These are phyloP conservation scores for Candida berthetii DNA, from an alignment of 805 yeast species.

Conservation along the genomic window DNA sequence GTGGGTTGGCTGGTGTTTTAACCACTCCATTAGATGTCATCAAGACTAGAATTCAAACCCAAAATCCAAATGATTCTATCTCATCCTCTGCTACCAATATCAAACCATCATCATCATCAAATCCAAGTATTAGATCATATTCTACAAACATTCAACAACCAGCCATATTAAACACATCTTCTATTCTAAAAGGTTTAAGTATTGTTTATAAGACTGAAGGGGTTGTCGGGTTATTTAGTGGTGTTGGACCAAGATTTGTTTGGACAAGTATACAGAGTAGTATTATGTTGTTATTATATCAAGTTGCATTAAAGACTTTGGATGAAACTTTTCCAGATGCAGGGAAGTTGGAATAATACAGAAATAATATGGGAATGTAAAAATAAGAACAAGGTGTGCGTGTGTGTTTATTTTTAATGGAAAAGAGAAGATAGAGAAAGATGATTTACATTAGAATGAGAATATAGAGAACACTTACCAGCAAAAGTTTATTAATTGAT, in stretches of 20 bases:
- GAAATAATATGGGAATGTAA: too few relatives aligned
- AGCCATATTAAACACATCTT: slow-evolving; percentile 26
- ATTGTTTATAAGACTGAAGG: slow-evolving; percentile 73
- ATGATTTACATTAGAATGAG: too few relatives aligned
- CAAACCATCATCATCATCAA: slow-evolving; percentile 5
- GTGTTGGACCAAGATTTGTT: slow-evolving; percentile 93
- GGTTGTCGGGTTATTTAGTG: slow-evolving; percentile 72
- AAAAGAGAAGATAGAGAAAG: too few relatives aligned
- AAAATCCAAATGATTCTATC: slow-evolving; percentile 31
- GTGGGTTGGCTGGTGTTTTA: slow-evolving; percentile 82
- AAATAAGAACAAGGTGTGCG: too few relatives aligned
- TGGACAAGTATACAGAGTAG: slow-evolving; percentile 97
- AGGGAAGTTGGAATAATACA: neutral
- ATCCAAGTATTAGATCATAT: slow-evolving; percentile 7
- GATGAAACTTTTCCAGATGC: slow-evolving; percentile 10
- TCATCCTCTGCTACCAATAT: slow-evolving; percentile 1
- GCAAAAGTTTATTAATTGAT: too few relatives aligned
- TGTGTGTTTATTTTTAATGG: too few relatives aligned
- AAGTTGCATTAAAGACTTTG: slow-evolving; percentile 53
- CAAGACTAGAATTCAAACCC: slow-evolving; percentile 91
- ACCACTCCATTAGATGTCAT: slow-evolving; percentile 93
- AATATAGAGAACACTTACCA: too few relatives aligned
- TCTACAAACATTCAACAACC: slow-evolving; percentile 5
- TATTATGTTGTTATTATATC: slow-evolving; percentile 87
- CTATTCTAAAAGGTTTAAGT: slow-evolving; percentile 44